Base-by-base conservation (phyloP, 495 filamentous ascomycete species). In the Lepidopterella palustris region DNA sequence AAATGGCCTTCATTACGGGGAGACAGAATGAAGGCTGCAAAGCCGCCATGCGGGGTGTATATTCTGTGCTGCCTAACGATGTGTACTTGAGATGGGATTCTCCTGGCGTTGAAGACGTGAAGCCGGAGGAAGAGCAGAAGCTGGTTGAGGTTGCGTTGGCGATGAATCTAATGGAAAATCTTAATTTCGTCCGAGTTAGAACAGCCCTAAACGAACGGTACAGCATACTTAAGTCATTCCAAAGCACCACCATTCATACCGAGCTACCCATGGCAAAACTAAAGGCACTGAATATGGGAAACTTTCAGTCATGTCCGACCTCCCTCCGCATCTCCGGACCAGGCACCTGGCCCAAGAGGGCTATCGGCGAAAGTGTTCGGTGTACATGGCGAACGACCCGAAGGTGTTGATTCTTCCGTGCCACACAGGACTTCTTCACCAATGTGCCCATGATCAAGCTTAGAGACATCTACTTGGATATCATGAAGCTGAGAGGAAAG, bases 111-210 rank as follows among this genome's bases (percentile, higher is more conserved):
- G 65, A 68, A 42, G 53, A 31, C 10, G 42, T 61, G 40, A 53
- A 65, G 50, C 18, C 45, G 40, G 55, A 61, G 8, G 51, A 70
- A 49, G 49, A 65, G 35, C 47, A 42, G 50, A 63, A 63, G 55
- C 39, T 49, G 21, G 23, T 47, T 15, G 49, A 61, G 40, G 63
- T 69, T 20, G 64, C 63, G 5, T 57, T 58, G 1, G 64, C 55
- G 25, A 65, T 69, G 61, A 69, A 69, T 11, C 48, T 54, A 18
- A 68, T 66, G 57, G 57, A 68, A 40, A 64, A 64, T 60, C 63
- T 63, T 27, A 68, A 70, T 11, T 64, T 68, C 28, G 61, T 64
- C 39, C 18, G 26, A 24, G 47, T 50, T 5, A 3, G 47, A 5
- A 8, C 9, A 4, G 5, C 24, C 24, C 26, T 27, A 25, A 25